These are phyloP conservation scores for Trichosporon sp. DNA, from an alignment of 1,284 basidiomycete species.

Conservation along the genomic window DNA sequence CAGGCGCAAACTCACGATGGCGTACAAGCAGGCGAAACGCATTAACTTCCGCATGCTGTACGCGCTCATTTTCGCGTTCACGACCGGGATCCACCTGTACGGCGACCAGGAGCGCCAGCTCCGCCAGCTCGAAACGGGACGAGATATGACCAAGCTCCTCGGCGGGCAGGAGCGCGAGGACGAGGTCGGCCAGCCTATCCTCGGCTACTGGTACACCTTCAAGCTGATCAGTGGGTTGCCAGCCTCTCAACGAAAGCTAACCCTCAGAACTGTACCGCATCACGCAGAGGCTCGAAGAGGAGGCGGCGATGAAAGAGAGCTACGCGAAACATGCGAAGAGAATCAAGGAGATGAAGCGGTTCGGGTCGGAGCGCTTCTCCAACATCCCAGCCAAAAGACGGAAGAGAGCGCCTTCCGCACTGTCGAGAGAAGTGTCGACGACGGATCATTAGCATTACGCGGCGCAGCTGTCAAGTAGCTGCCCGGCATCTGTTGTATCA, in stretches of 20 bases:
- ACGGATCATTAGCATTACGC: conserved; percentile 1
- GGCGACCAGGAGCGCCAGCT: conserved; percentile 30
- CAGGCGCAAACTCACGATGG: conserved; percentile 34
- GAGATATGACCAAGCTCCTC: conserved; percentile 28
- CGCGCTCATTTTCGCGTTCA: conserved; percentile 42
- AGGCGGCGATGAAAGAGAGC: conserved; percentile 15
- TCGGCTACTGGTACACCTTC: conserved; percentile 39
- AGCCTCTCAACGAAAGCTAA: background rate
- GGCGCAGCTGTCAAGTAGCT: background rate
- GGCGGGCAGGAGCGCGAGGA: conserved; percentile 38
- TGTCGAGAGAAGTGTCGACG: background rate
- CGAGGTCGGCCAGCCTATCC: conserved; percentile 34
- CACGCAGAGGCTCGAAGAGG: conserved; percentile 14
- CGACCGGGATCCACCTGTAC: conserved; percentile 36
- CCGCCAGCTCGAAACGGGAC: conserved; percentile 38
- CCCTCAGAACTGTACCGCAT: conserved; percentile 28
- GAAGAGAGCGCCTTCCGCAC: background rate
- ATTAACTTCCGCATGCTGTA: conserved; percentile 35
- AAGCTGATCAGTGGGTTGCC: conserved; percentile 36
- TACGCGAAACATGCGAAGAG: conserved; percentile 20
- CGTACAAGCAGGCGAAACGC: conserved; percentile 36
- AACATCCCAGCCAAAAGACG: background rate
- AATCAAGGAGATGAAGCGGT: conserved; percentile 17
- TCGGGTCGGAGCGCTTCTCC: conserved; percentile 9
- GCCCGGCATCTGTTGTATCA: background rate